These are phyloP conservation scores for Sporobolomyces pararoseus DNA, from an alignment of 768 basidiomycete species.

Conservation along the genomic window DNA sequence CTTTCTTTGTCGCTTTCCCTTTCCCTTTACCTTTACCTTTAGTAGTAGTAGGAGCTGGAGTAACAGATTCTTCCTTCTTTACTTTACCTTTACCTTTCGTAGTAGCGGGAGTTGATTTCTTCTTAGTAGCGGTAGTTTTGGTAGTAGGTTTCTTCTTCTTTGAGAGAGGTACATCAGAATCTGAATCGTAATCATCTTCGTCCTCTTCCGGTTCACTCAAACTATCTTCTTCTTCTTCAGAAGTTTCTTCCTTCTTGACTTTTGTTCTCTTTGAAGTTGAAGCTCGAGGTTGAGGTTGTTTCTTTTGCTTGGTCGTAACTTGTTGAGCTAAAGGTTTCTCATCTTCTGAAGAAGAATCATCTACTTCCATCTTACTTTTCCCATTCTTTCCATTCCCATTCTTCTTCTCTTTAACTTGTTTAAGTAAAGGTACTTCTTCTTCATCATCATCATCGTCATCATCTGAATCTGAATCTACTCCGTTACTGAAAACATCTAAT, in stretches of 20 bases:
- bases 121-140: constrained; percentile 44
- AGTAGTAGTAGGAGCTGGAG: constrained; percentile 26
- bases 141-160: too few relatives aligned
- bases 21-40: constrained; percentile 47
- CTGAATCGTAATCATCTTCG: constrained; percentile 56
- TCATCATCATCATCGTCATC: constrained; percentile 17
- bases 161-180: constrained; percentile 48
- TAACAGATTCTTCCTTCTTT: constrained; percentile 48
- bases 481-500: constrained; percentile 25
- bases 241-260: constrained; percentile 31
- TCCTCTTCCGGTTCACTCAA: constrained; percentile 3
- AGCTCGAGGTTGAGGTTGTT: constrained; percentile 24
- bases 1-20: constrained; percentile 54
- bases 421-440: constrained; percentile 24
- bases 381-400: constrained; percentile 51
- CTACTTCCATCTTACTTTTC: constrained; percentile 28
- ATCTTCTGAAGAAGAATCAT: constrained; percentile 33
- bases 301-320: constrained; percentile 14
- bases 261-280: constrained; percentile 48
- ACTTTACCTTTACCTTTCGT: constrained; percentile 49
- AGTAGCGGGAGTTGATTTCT: constrained; percentile 16
- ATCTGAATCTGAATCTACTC: constrained; percentile 23
- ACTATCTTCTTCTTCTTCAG: constrained; percentile 14
- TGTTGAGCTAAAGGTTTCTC: constrained; percentile 42
- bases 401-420: constrained; percentile 47